Evolutionary conservation across 306 rosid genomes (phyloP), one percentile per base, ranked within the genome.

Genomic region (Inga leiocalycina): DNA sequence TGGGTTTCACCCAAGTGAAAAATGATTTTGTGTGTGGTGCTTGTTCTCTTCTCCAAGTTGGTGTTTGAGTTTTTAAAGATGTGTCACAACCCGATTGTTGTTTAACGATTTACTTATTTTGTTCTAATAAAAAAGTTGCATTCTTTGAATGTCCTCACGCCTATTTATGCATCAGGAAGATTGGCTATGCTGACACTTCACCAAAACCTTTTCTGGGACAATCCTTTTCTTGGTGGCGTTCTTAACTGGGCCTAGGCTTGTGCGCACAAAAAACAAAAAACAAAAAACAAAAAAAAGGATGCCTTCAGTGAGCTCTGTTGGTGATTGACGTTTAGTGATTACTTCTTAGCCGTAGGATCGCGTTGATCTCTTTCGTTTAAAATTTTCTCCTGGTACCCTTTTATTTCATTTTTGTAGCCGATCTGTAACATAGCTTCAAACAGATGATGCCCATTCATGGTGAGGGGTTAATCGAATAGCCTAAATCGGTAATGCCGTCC

Each of bases 1-100:
- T 35, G 39, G 84, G 75, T 71, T 76, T 81, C 45, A 54, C 81
- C 54, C 24, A 35, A 72, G 78, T 85, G 79, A 64, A 71, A 69
- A 77, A 78, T 82, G 82, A 88, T 80, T 84, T 72, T 69, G 74
- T 80, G 80, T 67, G 80, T 80, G 73, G 82, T 74, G 68, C 77
- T 34, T 76, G 46, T 52, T 86, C 52, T 79, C 12, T 51, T 59
- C 69, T 68, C 57, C 69, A 59, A 78, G 85, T 68, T 76, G 85
- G 91, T 88, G 85, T 82, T 78, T 74, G 82, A 80, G 79, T 68
- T 85, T 39, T 82, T 74, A 76, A 74, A 85, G 87, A 66, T 72
- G 68, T 71, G 80, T 83, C 73, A 48, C 56, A 74, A 51, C 57
- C 81, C 83, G 82, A 80, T 49, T 82, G 78, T 82, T 79, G 78